Percentiles rank a stretch among this genome's conserved stretches.
Evolutionary conservation across 305 asterid genomes (phyloP).

Genomic region (Rubia tinctorum): DNA sequence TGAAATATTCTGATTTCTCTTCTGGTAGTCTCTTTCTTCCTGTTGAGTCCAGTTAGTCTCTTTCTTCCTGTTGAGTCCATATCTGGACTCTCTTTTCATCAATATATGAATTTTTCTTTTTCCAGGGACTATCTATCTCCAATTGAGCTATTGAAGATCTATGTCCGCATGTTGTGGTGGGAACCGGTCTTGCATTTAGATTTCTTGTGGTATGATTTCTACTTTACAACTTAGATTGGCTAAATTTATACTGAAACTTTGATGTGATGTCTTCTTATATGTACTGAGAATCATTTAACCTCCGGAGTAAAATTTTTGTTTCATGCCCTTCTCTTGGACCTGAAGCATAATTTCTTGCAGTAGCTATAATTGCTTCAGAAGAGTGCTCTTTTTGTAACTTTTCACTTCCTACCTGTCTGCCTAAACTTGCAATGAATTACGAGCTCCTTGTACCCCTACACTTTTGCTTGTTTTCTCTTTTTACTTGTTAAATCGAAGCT

Average conservation of each 20-base stretch:
- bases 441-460: neutral
- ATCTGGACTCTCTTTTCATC: conserved; percentile 18
- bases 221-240: conserved; percentile 14
- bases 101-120: conserved; percentile 17
- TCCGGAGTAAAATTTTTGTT: neutral
- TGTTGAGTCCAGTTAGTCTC: no score
- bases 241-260: neutral
- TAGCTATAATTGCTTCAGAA: neutral
- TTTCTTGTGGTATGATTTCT: conserved; percentile 83
- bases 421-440: neutral
- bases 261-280: neutral
- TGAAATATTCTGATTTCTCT: conserved; percentile 9
- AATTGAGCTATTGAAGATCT: conserved; percentile 51
- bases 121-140: conserved; percentile 88
- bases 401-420: neutral
- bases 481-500: neutral
- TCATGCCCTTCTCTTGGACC: neutral
- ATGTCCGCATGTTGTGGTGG: conserved; percentile 69
- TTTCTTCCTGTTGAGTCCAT: conserved; percentile 10
- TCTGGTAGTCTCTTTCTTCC: no score
- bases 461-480: neutral
- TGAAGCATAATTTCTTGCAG: neutral
- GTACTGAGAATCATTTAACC: neutral
- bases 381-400: neutral
- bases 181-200: conserved; percentile 87